Percentiles rank a stretch among this genome's conserved stretches.
Conservation (phyloP, 345 rosid species). For the Acer yangbiense region DNA sequence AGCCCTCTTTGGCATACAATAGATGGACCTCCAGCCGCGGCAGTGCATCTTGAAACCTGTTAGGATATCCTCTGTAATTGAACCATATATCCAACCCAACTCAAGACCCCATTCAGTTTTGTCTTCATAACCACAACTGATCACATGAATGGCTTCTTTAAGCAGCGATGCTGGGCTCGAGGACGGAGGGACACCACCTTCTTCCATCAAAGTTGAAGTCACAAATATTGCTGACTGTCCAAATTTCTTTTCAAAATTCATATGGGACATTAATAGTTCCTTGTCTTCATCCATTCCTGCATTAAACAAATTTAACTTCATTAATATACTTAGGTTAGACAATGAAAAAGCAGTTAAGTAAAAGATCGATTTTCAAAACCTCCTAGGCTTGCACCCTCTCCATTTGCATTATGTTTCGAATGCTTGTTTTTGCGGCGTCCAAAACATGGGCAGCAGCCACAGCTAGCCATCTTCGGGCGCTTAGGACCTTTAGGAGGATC, state of each 20-base stretch:
- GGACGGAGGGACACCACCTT: conserved; percentile 97
- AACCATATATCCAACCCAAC: conserved; percentile 98
- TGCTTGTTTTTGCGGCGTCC: conserved; percentile 69
- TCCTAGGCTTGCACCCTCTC: conserved; percentile 56
- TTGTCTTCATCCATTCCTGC: conserved; percentile 71
- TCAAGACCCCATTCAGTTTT: conserved; percentile 98
- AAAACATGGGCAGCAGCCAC: conserved; percentile 96
- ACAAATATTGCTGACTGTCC: conserved; percentile 92
- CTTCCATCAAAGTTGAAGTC: conserved; percentile 92
- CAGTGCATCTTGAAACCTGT: conserved; percentile 99
- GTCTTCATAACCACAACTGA: conserved; percentile 97
- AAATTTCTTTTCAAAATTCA: conserved; percentile 91
- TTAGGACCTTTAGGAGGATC: conserved; percentile 84
- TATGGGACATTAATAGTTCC: conserved; percentile 81
- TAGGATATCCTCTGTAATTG: conserved; percentile 94
- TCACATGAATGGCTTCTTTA: conserved; percentile 98
- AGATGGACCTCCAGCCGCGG: conserved; percentile 98
- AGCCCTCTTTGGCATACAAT: conserved; percentile 89
- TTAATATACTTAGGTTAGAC: not conserved
- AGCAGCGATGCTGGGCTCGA: conserved; percentile 94
- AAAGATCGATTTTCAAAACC: conserved; percentile 38
- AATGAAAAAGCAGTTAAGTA: conserved; percentile 11
- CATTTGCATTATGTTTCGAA: conserved; percentile 46
- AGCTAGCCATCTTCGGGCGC: conserved; percentile 96
- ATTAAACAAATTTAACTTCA: not conserved